Conservation (phyloP, 192 early-diverging fungal genomes). For the Gigaspora rosea region DNA sequence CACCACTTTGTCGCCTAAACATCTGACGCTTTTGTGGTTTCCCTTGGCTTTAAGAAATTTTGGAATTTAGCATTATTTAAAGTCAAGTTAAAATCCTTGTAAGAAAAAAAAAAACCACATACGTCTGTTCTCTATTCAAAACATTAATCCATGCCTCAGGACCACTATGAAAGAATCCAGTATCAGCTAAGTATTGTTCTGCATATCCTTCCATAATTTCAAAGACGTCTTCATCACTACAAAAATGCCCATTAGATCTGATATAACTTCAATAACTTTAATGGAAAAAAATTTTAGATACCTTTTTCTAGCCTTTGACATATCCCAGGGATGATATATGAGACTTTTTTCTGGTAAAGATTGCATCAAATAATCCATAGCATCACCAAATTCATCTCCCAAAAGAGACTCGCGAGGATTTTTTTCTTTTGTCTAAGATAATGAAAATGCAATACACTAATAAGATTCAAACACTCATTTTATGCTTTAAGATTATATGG, state of each 20-base stretch:
- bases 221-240: slow-evolving; percentile 80
- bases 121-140: slow-evolving; percentile 33
- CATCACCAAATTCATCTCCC: slow-evolving; percentile 80
- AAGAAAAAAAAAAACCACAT: not conserved
- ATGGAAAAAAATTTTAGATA: slow-evolving; percentile 25
- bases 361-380: slow-evolving; percentile 87
- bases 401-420: slow-evolving; percentile 83
- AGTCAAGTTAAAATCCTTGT: not conserved
- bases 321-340: slow-evolving; percentile 94
- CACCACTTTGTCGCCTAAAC: slow-evolving; percentile 70
- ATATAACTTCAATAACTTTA: not conserved
- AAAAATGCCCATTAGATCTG: not conserved
- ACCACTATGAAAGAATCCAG: slow-evolving; percentile 93
- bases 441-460: not conserved
- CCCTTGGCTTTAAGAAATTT: slow-evolving; percentile 4
- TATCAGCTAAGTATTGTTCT: slow-evolving; percentile 79
- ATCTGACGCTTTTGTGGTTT: slow-evolving; percentile 34
- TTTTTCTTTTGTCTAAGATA: slow-evolving; percentile 78
- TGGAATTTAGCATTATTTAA: not conserved
- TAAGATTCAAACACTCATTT: slow-evolving; percentile 4
- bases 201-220: slow-evolving; percentile 86
- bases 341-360: slow-evolving; percentile 82
- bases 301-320: slow-evolving; percentile 95
- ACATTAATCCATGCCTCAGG: slow-evolving; percentile 53
- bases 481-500: slow-evolving; percentile 1